These are phyloP conservation scores for Colletotrichum liriopes DNA, from an alignment of 2,329 filamentous ascomycete species.

Conservation along the genomic window DNA sequence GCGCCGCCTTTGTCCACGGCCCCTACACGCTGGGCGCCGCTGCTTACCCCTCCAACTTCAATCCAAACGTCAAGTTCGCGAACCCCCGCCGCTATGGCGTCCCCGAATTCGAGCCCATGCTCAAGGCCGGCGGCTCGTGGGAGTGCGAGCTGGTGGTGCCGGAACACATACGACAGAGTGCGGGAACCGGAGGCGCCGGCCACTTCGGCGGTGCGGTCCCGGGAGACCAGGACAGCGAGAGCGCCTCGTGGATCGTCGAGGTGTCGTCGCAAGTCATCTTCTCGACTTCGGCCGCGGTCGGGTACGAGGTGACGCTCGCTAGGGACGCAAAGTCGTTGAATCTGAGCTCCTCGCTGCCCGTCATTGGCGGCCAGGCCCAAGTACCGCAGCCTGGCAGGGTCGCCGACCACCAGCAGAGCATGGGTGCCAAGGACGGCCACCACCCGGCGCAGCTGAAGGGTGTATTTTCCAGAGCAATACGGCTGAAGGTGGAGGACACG, in stretches of 20 bases:
- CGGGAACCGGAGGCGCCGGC: conserved; percentile 63
- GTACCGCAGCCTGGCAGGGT: conserved; percentile 79
- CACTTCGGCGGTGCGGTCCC: conserved; percentile 61
- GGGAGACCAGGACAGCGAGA: conserved; percentile 64
- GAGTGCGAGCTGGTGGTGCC: conserved; percentile 85
- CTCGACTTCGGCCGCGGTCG: conserved; percentile 87
- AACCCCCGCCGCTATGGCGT: conserved; percentile 79
- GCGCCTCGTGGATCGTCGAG: conserved; percentile 90
- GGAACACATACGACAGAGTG: conserved; percentile 79
- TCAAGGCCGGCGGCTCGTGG: conserved; percentile 95
- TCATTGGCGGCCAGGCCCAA: conserved; percentile 60
- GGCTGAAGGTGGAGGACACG: conserved; percentile 88
- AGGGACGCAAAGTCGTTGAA: conserved; percentile 88
- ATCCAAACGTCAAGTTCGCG: conserved; percentile 85
- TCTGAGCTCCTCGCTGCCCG: conserved; percentile 67
- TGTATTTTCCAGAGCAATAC: conserved; percentile 87
- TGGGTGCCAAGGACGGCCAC: conserved; percentile 69
- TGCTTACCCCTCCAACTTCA: conserved; percentile 86
- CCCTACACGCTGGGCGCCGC: conserved; percentile 93
- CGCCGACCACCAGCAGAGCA: conserved; percentile 80
- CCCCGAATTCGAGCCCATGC: conserved; percentile 94
- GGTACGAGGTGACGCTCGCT: conserved; percentile 89
- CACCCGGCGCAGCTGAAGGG: conserved; percentile 79
- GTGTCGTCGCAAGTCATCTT: conserved; percentile 95
- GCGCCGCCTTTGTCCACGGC: conserved; percentile 96